phyloP scores from a whole-genome alignment of 2,329 filamentous ascomycete genomes.

The Stagonosporopsis vannaccii region DNA sequence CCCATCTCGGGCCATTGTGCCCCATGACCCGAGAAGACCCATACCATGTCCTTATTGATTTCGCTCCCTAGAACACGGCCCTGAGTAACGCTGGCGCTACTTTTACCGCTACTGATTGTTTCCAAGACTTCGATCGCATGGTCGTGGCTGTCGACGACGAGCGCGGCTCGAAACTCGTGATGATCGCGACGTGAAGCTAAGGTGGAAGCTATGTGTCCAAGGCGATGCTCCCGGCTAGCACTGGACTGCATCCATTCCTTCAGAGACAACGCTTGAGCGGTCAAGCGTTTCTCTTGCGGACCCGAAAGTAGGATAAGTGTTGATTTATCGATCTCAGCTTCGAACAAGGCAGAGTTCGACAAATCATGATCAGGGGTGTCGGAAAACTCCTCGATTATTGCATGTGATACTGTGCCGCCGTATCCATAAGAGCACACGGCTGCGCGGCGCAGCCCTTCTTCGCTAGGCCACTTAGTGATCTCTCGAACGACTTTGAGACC shows the following conservation, averaged over 20 bases:
- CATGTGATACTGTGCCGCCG: constrained; percentile 25
- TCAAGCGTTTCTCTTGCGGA: constrained; percentile 9
- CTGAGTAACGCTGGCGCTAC: background rate
- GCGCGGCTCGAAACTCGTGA: constrained; percentile 11
- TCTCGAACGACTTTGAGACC: constrained; percentile 23
- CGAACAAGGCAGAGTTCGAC: background rate
- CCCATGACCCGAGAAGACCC: constrained; percentile 41
- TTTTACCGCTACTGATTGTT: constrained; percentile 3
- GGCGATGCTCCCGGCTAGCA: constrained; percentile 3
- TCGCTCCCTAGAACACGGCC: constrained; percentile 5
- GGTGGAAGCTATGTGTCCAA: constrained; percentile 22
- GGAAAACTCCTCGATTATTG: constrained; percentile 17
- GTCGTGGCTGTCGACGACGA: constrained; percentile 12
- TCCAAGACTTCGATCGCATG: constrained; percentile 10
- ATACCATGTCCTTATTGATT: constrained; percentile 27
- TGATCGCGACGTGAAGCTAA: constrained; percentile 17
- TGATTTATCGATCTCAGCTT: constrained; percentile 1
- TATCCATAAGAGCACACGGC: constrained; percentile 29
- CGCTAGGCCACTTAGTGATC: constrained; percentile 20
- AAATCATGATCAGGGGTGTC: background rate
- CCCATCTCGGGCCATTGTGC: constrained; percentile 41
- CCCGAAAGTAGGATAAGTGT: constrained; percentile 8
- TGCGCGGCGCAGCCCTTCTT: constrained; percentile 15
- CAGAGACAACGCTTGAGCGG: constrained; percentile 8
- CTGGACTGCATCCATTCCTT: constrained; percentile 10